Percentiles rank a stretch among this genome's conserved stretches.
phyloP scores from a whole-genome alignment of 2,329 filamentous ascomycete genomes.

The Penicillium vulpinum region DNA sequence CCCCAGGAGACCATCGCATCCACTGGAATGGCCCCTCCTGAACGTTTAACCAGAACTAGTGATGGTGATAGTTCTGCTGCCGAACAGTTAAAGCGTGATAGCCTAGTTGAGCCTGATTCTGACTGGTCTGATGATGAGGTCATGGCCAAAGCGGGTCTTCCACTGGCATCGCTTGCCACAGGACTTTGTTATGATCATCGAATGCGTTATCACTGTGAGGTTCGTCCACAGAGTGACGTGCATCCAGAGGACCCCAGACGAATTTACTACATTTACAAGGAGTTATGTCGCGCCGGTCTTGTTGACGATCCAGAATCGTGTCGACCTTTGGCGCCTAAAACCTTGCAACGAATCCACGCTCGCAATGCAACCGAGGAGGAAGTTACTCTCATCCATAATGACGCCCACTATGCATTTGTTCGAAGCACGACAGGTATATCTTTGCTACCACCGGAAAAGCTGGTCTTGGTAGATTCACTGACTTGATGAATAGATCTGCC shows the following conservation, averaged over 20 bases:
- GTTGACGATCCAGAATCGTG: conserved; percentile 62
- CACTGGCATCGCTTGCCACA: conserved; percentile 60
- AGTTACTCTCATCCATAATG: conserved; percentile 74
- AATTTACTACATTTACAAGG: conserved; percentile 90
- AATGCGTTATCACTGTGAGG: conserved; percentile 94
- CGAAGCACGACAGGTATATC: conserved; percentile 52
- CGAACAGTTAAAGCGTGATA: conserved; percentile 31
- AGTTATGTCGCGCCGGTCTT: conserved; percentile 77
- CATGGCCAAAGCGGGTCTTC: conserved; percentile 44
- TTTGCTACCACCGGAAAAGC: background rate
- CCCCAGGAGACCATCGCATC: conserved; percentile 1
- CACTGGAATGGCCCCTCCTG: conserved; percentile 19
- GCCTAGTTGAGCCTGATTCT: conserved; percentile 41
- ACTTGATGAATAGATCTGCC: conserved; percentile 44
- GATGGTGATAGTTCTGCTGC: conserved; percentile 26
- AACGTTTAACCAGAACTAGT: conserved; percentile 26
- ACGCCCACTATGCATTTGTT: conserved; percentile 79
- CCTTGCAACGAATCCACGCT: conserved; percentile 69
- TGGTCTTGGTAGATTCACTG: conserved; percentile 8
- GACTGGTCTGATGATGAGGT: conserved; percentile 44
- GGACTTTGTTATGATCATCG: conserved; percentile 87
- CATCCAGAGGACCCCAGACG: conserved; percentile 93
- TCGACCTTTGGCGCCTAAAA: conserved; percentile 52
- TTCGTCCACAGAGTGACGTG: conserved; percentile 66
- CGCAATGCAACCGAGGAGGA: conserved; percentile 77